Conservation (phyloP, 1,284 basidiomycete species). For the Moesziomyces globuligerus region DNA sequence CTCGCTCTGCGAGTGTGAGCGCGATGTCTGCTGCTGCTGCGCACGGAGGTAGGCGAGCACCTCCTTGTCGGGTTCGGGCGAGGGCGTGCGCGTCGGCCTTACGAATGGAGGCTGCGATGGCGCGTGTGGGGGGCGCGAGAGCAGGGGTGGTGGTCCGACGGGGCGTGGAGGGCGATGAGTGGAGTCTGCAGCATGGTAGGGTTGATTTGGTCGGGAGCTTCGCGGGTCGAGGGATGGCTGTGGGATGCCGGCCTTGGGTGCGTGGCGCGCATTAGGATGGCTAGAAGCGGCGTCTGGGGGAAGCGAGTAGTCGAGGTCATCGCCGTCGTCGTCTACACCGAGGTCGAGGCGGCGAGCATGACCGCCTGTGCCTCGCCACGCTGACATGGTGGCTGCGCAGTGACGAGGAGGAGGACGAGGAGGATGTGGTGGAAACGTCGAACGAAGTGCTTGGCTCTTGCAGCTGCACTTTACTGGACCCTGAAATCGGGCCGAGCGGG, state of each 20-base stretch:
- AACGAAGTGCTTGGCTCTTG: no score
- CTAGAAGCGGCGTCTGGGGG: conserved; percentile 24
- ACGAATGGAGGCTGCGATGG: background rate
- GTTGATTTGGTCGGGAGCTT: background rate
- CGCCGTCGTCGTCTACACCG: conserved; percentile 14
- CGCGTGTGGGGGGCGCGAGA: background rate
- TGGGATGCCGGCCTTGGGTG: conserved; percentile 9
- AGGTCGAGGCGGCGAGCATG: conserved; percentile 24
- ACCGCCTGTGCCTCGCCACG: background rate
- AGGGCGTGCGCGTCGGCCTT: conserved; percentile 5
- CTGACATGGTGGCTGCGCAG: conserved; percentile 7
- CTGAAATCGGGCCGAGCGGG: no score
- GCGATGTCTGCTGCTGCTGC: conserved; percentile 9
- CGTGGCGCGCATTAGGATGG: conserved; percentile 8
- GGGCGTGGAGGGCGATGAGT: background rate
- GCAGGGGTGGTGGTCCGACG: background rate
- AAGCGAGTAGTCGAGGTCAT: conserved; percentile 26
- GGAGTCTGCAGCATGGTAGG: background rate
- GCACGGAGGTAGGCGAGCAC: conserved; percentile 40
- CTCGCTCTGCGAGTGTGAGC: conserved; percentile 1
- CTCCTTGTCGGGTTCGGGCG: conserved; percentile 36
- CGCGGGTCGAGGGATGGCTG: conserved; percentile 3
- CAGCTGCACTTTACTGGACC: no score
- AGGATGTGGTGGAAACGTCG: no score
- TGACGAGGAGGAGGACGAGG: no score